Conservation (phyloP, 148 eudicot genomes). For the Drosera capensis region DNA sequence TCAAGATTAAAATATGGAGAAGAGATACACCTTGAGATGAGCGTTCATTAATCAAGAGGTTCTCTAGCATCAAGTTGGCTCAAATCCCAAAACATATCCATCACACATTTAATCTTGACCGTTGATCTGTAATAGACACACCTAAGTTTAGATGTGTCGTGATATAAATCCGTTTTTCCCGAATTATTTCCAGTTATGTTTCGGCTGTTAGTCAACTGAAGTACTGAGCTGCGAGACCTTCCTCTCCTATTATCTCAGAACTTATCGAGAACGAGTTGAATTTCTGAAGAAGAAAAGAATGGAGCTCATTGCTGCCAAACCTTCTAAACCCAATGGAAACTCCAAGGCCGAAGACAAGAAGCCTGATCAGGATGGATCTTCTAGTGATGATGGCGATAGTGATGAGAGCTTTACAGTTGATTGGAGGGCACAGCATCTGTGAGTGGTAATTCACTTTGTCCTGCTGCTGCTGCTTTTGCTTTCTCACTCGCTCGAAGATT, state of each 20-base stretch:
- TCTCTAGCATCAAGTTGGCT: too few species aligned
- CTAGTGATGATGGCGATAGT: conserved; percentile 68
- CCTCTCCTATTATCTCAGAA: conserved; percentile 25
- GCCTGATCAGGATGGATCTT: conserved; percentile 41
- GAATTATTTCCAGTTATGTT: too few species aligned
- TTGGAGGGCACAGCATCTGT: conserved; percentile 86
- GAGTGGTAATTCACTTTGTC: conserved; percentile 1
- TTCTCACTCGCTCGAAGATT: not conserved
- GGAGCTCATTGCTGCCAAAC: conserved; percentile 50
- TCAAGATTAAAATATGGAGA: not conserved
- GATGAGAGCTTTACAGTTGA: conserved; percentile 47
- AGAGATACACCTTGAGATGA: too few species aligned
- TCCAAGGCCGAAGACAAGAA: conserved; percentile 22
- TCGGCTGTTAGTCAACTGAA: too few species aligned
- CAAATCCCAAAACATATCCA: too few species aligned
- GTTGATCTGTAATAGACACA: too few species aligned
- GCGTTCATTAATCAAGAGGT: too few species aligned
- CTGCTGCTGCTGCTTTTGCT: too few species aligned
- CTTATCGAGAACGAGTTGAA: conserved; percentile 53
- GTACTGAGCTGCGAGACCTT: too few species aligned
- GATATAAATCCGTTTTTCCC: too few species aligned
- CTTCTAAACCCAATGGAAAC: conserved; percentile 18
- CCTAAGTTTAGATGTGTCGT: too few species aligned
- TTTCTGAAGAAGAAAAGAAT: conserved; percentile 57
- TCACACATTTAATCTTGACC: too few species aligned